Base-by-base conservation (phyloP, 108 stramenopile genomes). In the Fistulifera pelliculosa region DNA sequence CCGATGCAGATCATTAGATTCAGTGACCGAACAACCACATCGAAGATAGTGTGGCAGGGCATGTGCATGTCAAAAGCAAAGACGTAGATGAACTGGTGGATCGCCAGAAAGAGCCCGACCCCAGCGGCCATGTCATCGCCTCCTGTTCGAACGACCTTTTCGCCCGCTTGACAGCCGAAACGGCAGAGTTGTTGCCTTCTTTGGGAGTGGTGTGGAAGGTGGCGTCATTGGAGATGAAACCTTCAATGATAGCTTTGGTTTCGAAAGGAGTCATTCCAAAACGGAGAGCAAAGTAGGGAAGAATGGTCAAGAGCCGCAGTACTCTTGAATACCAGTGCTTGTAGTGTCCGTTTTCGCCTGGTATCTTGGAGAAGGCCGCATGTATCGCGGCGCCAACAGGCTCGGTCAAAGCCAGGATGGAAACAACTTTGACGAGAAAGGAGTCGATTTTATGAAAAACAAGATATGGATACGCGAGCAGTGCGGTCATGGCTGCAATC, bases 151-250 rank as follows among this genome's bases (percentile, higher is more conserved):
- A 35, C 31, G 3, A 35, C 31, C 8, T 35, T 35, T 35, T 35
- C 6, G 31, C 31, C 6, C 31, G 31, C 31, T 35, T 35, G 3
- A 35, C 31, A 8, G 31, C 31, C 8, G 31, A 8, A 35, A 35
- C 31, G 3, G 31, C 8, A 8, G 31, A 35, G 50, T 26, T 51
- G 21, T 5, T 25, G 7, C 59, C 59, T 35, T 49, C 59, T 38
- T 66, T 66, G 31, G 65, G 58, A 5, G 58, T 66, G 31, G 27
- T n/a, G 5, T 23, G 27, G 45, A 66, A 66, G 14, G 65, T 66
- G 1, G 65, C 65, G 40, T 66, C 65, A 24, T 60, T 31, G 21
- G 65, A 66, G 22, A 44, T 12, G 16, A 66, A 17, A 19, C 65
- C 65, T 3, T 58, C 65, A 19, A 49, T 12, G 18, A 60, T 52